Evolutionary conservation across 805 yeast species (phyloP).

Genomic region (Kodamaea nitidulidarum): DNA sequence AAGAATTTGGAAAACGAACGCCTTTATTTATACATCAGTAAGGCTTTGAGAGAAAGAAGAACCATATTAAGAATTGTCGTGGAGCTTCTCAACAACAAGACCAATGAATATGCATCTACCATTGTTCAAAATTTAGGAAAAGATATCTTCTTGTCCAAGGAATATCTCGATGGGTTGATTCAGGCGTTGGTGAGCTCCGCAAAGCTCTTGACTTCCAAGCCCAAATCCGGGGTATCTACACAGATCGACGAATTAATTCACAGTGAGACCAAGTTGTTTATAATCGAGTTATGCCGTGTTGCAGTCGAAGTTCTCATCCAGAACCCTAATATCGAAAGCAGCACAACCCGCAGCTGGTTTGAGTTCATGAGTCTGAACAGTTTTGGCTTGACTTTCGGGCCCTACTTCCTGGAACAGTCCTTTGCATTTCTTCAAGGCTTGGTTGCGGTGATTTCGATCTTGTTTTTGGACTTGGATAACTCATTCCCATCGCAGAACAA

Average conservation of each 20-base stretch:
- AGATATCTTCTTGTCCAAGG: constrained; percentile 32
- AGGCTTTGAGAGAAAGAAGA: constrained; percentile 51
- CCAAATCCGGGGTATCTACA: constrained; percentile 13
- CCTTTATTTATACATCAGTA: constrained; percentile 31
- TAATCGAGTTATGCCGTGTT: constrained; percentile 33
- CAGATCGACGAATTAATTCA: constrained; percentile 18
- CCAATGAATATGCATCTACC: constrained; percentile 18
- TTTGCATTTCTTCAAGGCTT: constrained; percentile 41
- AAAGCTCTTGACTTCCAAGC: constrained; percentile 8
- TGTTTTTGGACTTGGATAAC: constrained; percentile 55
- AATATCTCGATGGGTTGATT: constrained; percentile 22
- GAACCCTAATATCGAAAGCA: constrained; percentile 28
- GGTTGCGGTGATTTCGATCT: constrained; percentile 45
- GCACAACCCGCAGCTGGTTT: constrained; percentile 53
- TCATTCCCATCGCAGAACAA: constrained; percentile 29
- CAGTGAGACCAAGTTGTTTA: constrained; percentile 30
- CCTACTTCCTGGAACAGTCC: constrained; percentile 25
- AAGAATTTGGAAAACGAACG: constrained; percentile 26
- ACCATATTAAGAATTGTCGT: constrained; percentile 41
- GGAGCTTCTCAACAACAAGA: constrained; percentile 21
- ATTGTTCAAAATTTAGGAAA: constrained; percentile 36
- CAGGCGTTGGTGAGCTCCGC: constrained; percentile 13
- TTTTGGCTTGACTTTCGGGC: constrained; percentile 24
- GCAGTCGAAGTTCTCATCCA: constrained; percentile 38
- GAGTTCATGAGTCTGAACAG: constrained; percentile 37